Evolutionary conservation across 371 early-diverging fungal genomes (phyloP).

Genomic region (Actinomucor elegans): DNA sequence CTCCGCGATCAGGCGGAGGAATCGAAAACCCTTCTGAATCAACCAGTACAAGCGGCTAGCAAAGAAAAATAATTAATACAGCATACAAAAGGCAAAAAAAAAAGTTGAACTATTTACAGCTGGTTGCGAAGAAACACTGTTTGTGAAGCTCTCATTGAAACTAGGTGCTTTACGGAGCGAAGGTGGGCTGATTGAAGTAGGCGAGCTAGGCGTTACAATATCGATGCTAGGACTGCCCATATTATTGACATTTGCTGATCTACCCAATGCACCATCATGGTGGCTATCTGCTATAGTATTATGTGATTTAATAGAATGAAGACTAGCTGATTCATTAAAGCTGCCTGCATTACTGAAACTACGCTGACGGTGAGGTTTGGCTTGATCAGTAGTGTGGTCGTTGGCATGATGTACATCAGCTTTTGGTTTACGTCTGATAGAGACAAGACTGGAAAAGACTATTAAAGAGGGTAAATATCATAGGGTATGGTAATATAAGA

Average conservation of each 20-base stretch:
- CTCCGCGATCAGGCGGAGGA: slow-evolving; percentile 13
- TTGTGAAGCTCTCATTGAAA: slow-evolving; percentile 31
- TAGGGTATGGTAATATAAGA: neutral
- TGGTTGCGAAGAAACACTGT: slow-evolving; percentile 11
- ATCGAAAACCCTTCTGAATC: slow-evolving; percentile 25
- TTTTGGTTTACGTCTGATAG: slow-evolving; percentile 41
- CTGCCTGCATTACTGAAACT: slow-evolving; percentile 22
- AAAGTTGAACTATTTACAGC: slow-evolving; percentile 21
- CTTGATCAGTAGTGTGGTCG: neutral
- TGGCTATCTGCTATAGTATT: neutral
- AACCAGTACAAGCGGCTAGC: slow-evolving; percentile 11
- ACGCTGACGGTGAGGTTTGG: slow-evolving; percentile 4
- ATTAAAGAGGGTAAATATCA: neutral
- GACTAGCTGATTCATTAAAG: slow-evolving; percentile 5
- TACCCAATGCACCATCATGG: neutral
- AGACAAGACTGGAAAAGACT: slow-evolving; percentile 33
- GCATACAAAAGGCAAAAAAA: too few species aligned
- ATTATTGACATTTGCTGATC: neutral
- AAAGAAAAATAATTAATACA: neutral
- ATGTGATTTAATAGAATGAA: slow-evolving; percentile 3
- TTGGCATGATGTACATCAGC: neutral
- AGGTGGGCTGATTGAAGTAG: slow-evolving; percentile 18
- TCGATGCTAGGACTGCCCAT: slow-evolving; percentile 1
- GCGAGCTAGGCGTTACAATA: slow-evolving; percentile 7
- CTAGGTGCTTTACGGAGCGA: slow-evolving; percentile 30